Percentiles rank a stretch among this genome's conserved stretches.
Evolutionary conservation across 2,329 filamentous ascomycete species (phyloP).

Genomic region (Fusarium begoniae): DNA sequence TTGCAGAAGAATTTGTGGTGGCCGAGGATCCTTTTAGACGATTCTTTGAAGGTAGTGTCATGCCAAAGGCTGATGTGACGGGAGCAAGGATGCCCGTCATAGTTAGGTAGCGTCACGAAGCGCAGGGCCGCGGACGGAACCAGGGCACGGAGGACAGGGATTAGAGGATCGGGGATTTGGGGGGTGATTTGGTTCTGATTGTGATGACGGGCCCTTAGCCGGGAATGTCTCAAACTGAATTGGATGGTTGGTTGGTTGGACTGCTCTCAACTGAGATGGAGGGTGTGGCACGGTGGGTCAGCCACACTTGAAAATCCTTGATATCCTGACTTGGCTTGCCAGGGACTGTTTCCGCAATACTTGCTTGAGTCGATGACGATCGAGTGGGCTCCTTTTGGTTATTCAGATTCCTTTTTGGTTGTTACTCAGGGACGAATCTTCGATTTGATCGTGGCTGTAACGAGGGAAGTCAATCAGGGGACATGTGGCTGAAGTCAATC

Average conservation of each 20-base stretch:
- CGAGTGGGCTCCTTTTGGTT: constrained; percentile 32
- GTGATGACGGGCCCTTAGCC: constrained; percentile 1
- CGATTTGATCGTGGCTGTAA: constrained; percentile 27
- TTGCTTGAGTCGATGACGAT: constrained; percentile 33
- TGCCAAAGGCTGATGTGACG: constrained; percentile 48
- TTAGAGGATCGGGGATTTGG: constrained; percentile 2
- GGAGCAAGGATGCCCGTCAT: constrained; percentile 48
- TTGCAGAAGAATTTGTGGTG: constrained; percentile 8
- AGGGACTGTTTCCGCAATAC: constrained; percentile 4
- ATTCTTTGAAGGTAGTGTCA: constrained; percentile 43
- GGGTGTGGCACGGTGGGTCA: constrained; percentile 36
- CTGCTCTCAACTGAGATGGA: neutral
- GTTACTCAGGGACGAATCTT: constrained; percentile 3
- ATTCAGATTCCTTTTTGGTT: constrained; percentile 9
- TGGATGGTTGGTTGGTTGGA: neutral
- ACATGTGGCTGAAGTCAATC: neutral
- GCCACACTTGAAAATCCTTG: constrained; percentile 32
- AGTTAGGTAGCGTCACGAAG: neutral
- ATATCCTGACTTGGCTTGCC: constrained; percentile 17
- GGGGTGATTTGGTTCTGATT: neutral
- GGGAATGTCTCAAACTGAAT: neutral
- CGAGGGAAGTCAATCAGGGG: neutral
- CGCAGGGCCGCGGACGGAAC: neutral
- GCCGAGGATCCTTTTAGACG: constrained; percentile 35
- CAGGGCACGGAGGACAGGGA: neutral